These are phyloP conservation scores for Eucalyptus guilfoylei DNA, from an alignment of 345 rosid genomes.

Conservation along the genomic window DNA sequence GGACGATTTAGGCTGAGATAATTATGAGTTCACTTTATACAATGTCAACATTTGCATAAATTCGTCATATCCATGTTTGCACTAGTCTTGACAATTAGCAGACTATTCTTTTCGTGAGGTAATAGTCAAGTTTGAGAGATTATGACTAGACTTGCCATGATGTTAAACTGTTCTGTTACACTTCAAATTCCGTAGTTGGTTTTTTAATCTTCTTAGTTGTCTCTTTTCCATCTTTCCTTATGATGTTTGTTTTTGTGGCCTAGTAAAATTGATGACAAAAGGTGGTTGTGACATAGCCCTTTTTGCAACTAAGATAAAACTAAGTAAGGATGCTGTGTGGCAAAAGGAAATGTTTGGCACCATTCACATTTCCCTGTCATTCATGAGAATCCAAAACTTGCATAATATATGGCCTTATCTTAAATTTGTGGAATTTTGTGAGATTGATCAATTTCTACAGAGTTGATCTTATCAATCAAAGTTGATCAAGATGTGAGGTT, in stretches of 20 bases:
- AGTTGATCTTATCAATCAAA: not conserved
- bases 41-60: not conserved
- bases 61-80: not conserved
- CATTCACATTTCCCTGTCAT: not conserved
- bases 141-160: not conserved
- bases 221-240: not conserved
- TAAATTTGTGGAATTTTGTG: not conserved
- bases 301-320: not conserved
- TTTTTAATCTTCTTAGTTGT: not conserved
- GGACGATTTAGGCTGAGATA: not conserved
- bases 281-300: not conserved
- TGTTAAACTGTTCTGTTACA: not conserved
- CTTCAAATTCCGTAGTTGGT: not conserved
- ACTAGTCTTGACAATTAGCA: not conserved
- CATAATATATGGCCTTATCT: not conserved
- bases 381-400: not conserved
- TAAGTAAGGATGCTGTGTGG: not conserved
- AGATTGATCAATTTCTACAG: not conserved
- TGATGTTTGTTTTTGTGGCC: not conserved
- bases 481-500: not conserved
- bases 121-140: not conserved
- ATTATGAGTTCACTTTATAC: not conserved
- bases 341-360: not conserved
- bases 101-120: not conserved
- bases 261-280: not conserved